Evolutionary conservation across 2,329 filamentous ascomycete species (phyloP).

Genomic region (Trichoderma simmonsii): DNA sequence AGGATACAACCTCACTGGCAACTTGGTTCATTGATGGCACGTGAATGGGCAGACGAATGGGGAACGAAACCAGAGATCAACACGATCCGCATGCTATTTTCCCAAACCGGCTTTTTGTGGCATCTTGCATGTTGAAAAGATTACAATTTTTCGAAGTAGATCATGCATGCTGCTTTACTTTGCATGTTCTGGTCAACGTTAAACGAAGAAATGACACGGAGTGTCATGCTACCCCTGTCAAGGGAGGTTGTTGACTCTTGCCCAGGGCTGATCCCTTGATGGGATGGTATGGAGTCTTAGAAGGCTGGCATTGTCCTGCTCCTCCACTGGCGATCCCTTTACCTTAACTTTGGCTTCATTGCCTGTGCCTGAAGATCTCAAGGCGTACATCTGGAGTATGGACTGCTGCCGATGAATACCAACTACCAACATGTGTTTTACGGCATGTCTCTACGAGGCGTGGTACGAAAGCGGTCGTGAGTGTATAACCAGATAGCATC

Average conservation of each 20-base stretch:
- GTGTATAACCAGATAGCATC: not conserved
- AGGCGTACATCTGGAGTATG: not conserved
- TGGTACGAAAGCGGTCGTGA: not conserved
- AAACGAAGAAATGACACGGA: not conserved
- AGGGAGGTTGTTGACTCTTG: not conserved
- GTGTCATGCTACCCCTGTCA: not conserved
- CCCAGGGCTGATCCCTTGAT: not conserved
- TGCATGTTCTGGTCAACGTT: not conserved
- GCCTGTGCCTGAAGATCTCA: not conserved
- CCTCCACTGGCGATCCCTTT: not conserved
- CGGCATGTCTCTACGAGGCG: not conserved
- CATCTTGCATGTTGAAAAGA: not conserved
- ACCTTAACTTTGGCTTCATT: not conserved
- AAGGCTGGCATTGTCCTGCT: not conserved
- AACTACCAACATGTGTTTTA: not conserved
- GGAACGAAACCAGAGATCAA: not conserved
- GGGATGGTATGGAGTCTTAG: not conserved
- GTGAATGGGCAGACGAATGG: not conserved
- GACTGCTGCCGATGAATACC: not conserved
- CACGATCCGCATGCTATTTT: not conserved
- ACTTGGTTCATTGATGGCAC: not conserved
- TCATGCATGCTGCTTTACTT: not conserved
- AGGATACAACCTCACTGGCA: not conserved
- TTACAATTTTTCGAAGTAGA: too few relatives aligned
- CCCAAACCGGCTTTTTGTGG: not conserved